These are phyloP conservation scores for Hymenoscyphus salicellus DNA, from an alignment of 2,329 filamentous ascomycete genomes.

Conservation along the genomic window DNA sequence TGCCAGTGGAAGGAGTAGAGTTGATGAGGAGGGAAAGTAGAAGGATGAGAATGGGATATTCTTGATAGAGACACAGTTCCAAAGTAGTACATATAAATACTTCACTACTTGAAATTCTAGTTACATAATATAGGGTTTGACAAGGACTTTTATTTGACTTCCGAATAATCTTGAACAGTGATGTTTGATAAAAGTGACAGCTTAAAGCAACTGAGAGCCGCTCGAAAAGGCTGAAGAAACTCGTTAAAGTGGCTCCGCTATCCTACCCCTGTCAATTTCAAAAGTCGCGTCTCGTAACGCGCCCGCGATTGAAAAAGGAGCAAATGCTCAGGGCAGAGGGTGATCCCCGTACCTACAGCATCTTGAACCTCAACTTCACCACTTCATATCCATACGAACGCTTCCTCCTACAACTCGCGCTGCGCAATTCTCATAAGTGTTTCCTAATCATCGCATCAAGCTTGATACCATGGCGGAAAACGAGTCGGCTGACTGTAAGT, in stretches of 20 bases:
- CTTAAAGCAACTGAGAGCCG: neutral
- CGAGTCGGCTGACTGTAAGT: conserved; percentile 28
- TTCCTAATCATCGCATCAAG: neutral
- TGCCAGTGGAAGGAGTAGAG: neutral
- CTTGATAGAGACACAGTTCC: too few species aligned
- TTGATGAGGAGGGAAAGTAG: neutral
- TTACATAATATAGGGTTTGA: too few species aligned
- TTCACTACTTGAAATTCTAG: too few species aligned
- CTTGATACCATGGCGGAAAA: conserved; percentile 22
- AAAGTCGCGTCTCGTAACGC: conserved; percentile 5
- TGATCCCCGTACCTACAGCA: neutral
- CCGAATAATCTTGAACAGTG: too few species aligned
- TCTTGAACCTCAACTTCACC: neutral
- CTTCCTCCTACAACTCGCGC: neutral
- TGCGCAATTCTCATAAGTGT: neutral
- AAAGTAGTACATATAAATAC: too few species aligned
- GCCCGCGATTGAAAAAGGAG: conserved; percentile 1
- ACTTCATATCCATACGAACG: neutral
- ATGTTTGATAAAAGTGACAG: neutral
- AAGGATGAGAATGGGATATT: too few species aligned
- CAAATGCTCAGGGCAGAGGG: conserved; percentile 6
- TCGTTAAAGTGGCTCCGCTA: neutral
- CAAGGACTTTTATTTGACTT: too few species aligned
- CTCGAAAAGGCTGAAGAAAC: neutral
- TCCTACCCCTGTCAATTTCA: neutral